phyloP scores from a whole-genome alignment of 345 rosid species.

The Eucalyptus erythrocorys region DNA sequence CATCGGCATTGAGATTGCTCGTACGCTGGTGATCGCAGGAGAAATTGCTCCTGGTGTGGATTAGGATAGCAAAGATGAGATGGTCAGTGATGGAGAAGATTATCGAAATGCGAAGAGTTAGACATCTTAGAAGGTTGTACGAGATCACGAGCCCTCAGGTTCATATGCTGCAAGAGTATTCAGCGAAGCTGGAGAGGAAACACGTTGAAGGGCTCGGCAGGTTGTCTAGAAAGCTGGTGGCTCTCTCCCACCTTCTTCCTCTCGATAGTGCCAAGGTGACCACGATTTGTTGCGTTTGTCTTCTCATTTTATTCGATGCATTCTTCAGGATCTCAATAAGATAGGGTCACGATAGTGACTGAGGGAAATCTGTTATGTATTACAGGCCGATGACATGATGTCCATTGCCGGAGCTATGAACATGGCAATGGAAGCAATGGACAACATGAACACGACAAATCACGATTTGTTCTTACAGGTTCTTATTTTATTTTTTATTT shows the following conservation, averaged over 20 bases:
- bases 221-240: slow-evolving; percentile 48
- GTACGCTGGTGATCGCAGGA: slow-evolving; percentile 8
- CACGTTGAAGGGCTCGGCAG: slow-evolving; percentile 49
- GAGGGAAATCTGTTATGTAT: background rate
- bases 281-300: background rate
- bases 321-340: background rate
- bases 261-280: slow-evolving; percentile 39
- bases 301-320: background rate
- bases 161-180: slow-evolving; percentile 32
- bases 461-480: slow-evolving; percentile 35
- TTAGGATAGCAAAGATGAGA: background rate
- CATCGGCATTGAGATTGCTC: background rate
- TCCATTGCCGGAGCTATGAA: slow-evolving; percentile 35
- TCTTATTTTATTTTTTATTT: background rate
- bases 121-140: slow-evolving; percentile 26
- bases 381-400: slow-evolving; percentile 29
- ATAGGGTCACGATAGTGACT: background rate
- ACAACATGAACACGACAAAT: slow-evolving; percentile 16
- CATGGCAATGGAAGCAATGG: slow-evolving; percentile 35
- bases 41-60: slow-evolving; percentile 24
- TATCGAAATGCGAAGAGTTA: slow-evolving; percentile 19
- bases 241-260: slow-evolving; percentile 33
- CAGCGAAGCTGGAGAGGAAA: slow-evolving; percentile 29
- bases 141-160: slow-evolving; percentile 32
- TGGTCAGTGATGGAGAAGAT: background rate